Evolutionary conservation across 352 stramenopile species (phyloP), one percentile per base, ranked within the genome.

Genomic region (Nothophytophthora sp.): DNA sequence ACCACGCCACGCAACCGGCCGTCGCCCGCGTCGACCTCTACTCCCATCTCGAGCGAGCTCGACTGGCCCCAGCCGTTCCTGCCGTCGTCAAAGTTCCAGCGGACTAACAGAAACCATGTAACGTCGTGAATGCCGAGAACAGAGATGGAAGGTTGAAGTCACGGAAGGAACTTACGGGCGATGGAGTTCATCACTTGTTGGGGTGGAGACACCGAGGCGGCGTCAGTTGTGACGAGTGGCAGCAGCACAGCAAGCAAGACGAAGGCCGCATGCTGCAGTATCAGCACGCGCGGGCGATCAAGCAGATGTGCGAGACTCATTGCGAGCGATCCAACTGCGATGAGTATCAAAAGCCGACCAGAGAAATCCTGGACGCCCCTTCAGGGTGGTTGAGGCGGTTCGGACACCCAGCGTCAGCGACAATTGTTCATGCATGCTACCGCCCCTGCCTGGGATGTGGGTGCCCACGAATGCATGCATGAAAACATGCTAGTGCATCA

Each of bases 41-140:
- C 39, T 1, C 74, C 70, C 79, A 86, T 90, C 46, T 90, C 80
- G 44, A 88, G 66, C 9, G 70, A 32, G 8, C 70, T 77, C 6
- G 76, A 86, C 51, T 85, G 76, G 0, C 43, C 76, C 79, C 79
- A 90, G 3, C 74, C 76, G 25, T 81, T 75, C 38, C 61, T 60
- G 27, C 76, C 76, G 37, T 84, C 74, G 33, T 76, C 59, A 51
- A 88, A 90, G 46, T 73, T 62, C 80, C 80, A 87, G 39, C 62
- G 60, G 34, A 85, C 76, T 90, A 11, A 27, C 11, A 35, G 29
- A 10, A n/a, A 22, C 3, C 12, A 40, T 7, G 2, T 15, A 24
- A 45, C 11, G 25, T 11, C 20, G 16, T 10, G 19, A 20, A 20
- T 4, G 10, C n/a, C n/a, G n/a, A 39, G 5, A 52, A 16, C 32